Evolutionary conservation across 2,329 filamentous ascomycete genomes (phyloP).

Genomic region (Drechslerella coelobrocha): DNA sequence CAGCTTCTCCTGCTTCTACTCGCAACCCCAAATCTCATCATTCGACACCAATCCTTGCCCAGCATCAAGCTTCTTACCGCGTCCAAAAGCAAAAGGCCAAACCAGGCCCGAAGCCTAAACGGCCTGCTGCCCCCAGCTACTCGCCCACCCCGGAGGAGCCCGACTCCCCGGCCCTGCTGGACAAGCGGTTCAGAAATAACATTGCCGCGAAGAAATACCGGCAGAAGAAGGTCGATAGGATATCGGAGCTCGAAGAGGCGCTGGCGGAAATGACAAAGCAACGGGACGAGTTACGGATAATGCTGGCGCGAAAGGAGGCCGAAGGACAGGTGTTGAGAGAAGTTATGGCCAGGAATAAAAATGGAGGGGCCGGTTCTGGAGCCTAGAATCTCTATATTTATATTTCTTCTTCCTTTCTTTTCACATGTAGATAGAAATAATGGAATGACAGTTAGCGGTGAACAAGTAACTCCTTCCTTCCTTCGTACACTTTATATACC

Average conservation of each 20-base stretch:
- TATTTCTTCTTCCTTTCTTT: not conserved
- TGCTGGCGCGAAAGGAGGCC: constrained; percentile 42
- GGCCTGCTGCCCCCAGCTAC: not conserved
- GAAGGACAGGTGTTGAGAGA: constrained; percentile 47
- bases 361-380: constrained; percentile 2
- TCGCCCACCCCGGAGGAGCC: constrained; percentile 10
- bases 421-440: constrained; percentile 12
- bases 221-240: constrained; percentile 47
- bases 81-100: constrained; percentile 37
- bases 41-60: constrained; percentile 16
- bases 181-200: constrained; percentile 45
- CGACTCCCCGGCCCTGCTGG: constrained; percentile 33
- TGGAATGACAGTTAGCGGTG: too few species aligned
- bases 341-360: constrained; percentile 28
- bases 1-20: constrained; percentile 8
- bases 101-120: constrained; percentile 44
- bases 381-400: constrained; percentile 3
- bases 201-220: constrained; percentile 46
- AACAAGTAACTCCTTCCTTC: too few species aligned
- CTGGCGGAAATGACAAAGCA: constrained; percentile 42
- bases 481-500: too few species aligned
- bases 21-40: constrained; percentile 8
- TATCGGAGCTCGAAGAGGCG: constrained; percentile 33
- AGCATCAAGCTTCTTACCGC: constrained; percentile 17
- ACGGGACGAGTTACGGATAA: constrained; percentile 29